phyloP scores from a whole-genome alignment of 192 early-diverging fungal species.

The Dissophora ornata region DNA sequence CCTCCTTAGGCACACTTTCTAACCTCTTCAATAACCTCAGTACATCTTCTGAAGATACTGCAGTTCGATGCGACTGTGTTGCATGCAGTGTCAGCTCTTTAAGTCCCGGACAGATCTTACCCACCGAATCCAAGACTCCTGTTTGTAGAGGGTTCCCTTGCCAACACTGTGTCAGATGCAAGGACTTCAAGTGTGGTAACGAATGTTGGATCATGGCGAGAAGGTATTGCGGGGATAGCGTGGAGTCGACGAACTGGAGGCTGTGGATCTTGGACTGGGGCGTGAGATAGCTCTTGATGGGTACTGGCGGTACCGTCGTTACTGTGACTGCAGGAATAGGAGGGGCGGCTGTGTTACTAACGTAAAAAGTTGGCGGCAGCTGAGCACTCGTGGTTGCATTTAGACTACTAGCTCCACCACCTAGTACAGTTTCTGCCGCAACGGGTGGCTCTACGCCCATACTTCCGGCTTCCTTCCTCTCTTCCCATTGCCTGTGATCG shows the following conservation, averaged over 20 bases:
- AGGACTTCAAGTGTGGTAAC: conserved; percentile 17
- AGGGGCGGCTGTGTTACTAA: background rate
- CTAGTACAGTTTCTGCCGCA: too few species aligned
- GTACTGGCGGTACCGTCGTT: background rate
- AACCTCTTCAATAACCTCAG: conserved; percentile 12
- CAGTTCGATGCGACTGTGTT: conserved; percentile 29
- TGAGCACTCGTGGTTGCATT: too few species aligned
- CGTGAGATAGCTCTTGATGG: background rate
- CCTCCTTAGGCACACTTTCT: conserved; percentile 1
- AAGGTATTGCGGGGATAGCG: conserved; percentile 41
- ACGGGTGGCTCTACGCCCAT: background rate
- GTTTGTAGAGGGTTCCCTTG: conserved; percentile 19
- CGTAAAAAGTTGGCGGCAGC: conserved; percentile 14
- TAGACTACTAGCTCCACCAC: too few species aligned
- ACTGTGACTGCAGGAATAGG: background rate
- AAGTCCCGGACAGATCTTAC: conserved; percentile 29
- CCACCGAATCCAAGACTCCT: conserved; percentile 9
- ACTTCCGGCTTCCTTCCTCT: background rate
- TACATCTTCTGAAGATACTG: conserved; percentile 17
- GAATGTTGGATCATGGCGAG: conserved; percentile 45
- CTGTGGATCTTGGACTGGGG: conserved; percentile 28
- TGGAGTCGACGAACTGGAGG: conserved; percentile 44
- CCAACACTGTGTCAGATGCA: conserved; percentile 43
- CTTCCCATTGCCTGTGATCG: too few species aligned
- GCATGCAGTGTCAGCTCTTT: conserved; percentile 27